Evolutionary conservation across 352 stramenopile species (phyloP).

Genomic region (Lagenidium giganteum): DNA sequence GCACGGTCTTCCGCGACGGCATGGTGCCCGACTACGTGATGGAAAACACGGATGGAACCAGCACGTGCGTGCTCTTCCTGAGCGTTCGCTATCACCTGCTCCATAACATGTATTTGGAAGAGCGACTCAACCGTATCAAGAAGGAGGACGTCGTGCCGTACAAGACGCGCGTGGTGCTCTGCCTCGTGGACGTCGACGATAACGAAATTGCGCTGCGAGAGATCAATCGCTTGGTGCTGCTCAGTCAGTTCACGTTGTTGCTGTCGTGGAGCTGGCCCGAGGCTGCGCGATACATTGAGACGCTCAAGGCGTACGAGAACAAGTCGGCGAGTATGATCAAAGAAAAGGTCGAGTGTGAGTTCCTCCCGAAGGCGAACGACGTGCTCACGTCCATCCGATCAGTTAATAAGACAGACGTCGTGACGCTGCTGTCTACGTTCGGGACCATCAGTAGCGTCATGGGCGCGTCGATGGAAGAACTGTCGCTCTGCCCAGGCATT

Average conservation of each 20-base stretch:
- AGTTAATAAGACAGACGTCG: slow-evolving; percentile 96
- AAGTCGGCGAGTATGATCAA: slow-evolving; percentile 94
- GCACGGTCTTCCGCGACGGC: slow-evolving; percentile 84
- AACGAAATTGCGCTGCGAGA: slow-evolving; percentile 89
- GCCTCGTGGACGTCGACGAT: slow-evolving; percentile 95
- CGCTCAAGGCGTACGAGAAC: slow-evolving; percentile 94
- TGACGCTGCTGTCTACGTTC: slow-evolving; percentile 92
- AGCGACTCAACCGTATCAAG: slow-evolving; percentile 87
- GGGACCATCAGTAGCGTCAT: slow-evolving; percentile 81
- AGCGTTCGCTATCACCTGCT: slow-evolving; percentile 88
- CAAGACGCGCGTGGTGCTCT: slow-evolving; percentile 90
- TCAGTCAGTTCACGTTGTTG: slow-evolving; percentile 91
- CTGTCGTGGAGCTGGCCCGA: slow-evolving; percentile 93
- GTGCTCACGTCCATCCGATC: slow-evolving; percentile 87
- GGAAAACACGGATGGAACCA: no score
- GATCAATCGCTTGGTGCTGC: slow-evolving; percentile 90
- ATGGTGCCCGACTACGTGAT: slow-evolving; percentile 96
- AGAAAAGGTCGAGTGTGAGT: slow-evolving; percentile 89
- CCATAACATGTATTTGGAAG: slow-evolving; percentile 88
- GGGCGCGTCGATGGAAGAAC: slow-evolving; percentile 90
- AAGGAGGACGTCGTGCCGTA: slow-evolving; percentile 71
- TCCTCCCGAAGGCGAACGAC: slow-evolving; percentile 88
- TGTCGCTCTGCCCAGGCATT: slow-evolving; percentile 92
- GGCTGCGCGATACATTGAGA: slow-evolving; percentile 95
- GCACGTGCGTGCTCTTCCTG: slow-evolving; percentile 89